Evolutionary conservation across 2,329 filamentous ascomycete species (phyloP), one percentile per base, ranked within the genome.

Genomic region (Ophiostoma sp.): DNA sequence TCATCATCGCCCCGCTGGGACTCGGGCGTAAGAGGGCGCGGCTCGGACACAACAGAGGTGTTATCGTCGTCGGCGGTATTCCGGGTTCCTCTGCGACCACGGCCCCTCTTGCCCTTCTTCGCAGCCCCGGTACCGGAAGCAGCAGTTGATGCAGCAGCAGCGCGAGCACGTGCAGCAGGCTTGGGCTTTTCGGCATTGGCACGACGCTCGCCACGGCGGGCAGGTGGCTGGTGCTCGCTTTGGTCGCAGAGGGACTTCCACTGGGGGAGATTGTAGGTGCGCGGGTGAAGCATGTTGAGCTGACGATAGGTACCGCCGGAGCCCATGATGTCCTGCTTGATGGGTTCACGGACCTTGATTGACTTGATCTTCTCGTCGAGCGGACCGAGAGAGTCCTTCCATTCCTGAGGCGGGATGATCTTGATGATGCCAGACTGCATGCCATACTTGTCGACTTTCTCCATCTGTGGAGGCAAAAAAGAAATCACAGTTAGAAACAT

Each of bases 341-440:
- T 98, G 3, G 95, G 95, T 74, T 99, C 96, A 80, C 94, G 94
- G 76, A 99, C 94, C 77, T 89, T 90, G 79, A 99, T 92, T 73
- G 90, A 89, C 81, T 97, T 98, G 74, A 99, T 87, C 68, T 93
- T 85, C 76, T 97, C 91, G 77, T 95, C 89, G 73, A 97, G 87
- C 52, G 86, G 83, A 20, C 92, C 91, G 52, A 95, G 88, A 35
- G 88, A 84, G 73, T 94, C 87, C 79, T 87, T 95, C 95, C 95
- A 99, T 86, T 98, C 94, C 76, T 90, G 82, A 0, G 95, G 95
- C 36, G 95, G 94, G 69, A 98, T 90, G 71, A 99, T 90, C 81
- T 99, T 98, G 77, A 98, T 89, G 76, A 99, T 97, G 48, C 95
- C 95, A 31, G 93, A 95, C 80, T 93, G 92, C 95, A 99, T 99